A percentile compares a stretch with the other conserved stretches of the same genome.
Conservation (phyloP, 495 filamentous ascomycete genomes). For the Penicillium bovifimosum region DNA sequence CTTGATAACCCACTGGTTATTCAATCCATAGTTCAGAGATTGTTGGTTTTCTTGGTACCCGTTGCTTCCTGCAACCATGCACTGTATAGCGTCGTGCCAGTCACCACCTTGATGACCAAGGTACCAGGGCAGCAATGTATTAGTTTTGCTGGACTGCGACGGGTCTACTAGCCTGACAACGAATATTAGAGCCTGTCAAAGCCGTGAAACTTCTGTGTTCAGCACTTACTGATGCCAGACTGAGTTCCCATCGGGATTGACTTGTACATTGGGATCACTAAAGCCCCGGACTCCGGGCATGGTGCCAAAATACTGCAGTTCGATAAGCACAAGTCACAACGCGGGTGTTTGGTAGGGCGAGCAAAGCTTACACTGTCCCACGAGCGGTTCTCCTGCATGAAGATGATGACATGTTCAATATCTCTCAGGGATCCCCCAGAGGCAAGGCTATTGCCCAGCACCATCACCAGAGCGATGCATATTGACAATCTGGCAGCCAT, state of each 20-base stretch:
- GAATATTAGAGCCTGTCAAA: not conserved
- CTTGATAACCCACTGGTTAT: conserved; percentile 48
- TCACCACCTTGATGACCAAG: conserved; percentile 45
- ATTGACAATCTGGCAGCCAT: conserved; percentile 13
- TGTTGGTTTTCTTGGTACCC: conserved; percentile 48
- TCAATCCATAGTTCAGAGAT: conserved; percentile 44
- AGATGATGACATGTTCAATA: conserved; percentile 54
- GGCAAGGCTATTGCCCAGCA: conserved; percentile 20
- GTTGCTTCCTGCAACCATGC: conserved; percentile 48
- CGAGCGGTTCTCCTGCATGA: conserved; percentile 52
- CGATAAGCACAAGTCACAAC: conserved; percentile 1
- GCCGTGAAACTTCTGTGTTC: not conserved
- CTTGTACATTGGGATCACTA: conserved; percentile 52
- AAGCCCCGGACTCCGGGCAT: conserved; percentile 54
- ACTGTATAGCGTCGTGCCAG: conserved; percentile 47
- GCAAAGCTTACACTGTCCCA: conserved; percentile 30
- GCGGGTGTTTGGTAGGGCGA: not conserved
- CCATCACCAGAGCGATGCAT: conserved; percentile 15
- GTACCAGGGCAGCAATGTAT: conserved; percentile 48
- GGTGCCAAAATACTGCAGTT: conserved; percentile 45
- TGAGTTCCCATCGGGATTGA: conserved; percentile 38
- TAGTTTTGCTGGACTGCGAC: conserved; percentile 15
- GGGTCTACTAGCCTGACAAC: conserved; percentile 17
- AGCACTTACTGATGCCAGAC: conserved; percentile 47
- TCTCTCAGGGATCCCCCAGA: conserved; percentile 41